Conservation (phyloP, 441 rosid genomes). For the Syzygium malaccense region DNA sequence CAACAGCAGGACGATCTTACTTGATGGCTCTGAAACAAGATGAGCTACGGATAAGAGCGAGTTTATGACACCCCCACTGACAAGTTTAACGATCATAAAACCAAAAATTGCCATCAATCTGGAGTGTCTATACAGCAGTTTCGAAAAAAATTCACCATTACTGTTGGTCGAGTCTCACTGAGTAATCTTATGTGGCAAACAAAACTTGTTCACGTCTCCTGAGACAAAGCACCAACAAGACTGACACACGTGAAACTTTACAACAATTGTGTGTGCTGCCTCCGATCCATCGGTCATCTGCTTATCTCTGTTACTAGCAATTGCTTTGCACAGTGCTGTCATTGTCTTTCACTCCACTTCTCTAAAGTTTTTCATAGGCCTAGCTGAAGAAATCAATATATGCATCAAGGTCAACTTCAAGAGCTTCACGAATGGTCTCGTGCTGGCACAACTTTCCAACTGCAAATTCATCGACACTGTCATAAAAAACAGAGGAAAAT, state of each 20-base stretch:
- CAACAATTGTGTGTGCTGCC: background rate
- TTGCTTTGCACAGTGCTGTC: background rate
- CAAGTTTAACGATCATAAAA: background rate
- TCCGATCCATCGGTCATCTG: background rate
- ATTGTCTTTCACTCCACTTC: background rate
- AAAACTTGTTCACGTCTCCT: background rate
- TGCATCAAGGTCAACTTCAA: background rate
- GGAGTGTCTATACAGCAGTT: background rate
- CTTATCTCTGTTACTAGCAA: background rate
- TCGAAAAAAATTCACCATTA: background rate
- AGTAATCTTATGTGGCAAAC: background rate
- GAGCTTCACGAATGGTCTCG: background rate
- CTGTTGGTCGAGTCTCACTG: background rate
- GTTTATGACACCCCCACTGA: background rate
- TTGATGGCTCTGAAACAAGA: background rate
- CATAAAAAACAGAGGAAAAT: background rate
- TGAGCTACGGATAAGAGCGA: background rate
- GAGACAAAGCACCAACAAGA: background rate
- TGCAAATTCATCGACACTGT: background rate
- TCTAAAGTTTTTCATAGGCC: background rate
- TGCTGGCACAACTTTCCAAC: background rate
- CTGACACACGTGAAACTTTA: background rate
- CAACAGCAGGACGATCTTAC: background rate
- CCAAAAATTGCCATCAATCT: background rate
- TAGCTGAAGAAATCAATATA: background rate